Evolutionary conservation across 306 rosid species (phyloP), one percentile per base, ranked within the genome.

Genomic region (Prosopis cineraria): DNA sequence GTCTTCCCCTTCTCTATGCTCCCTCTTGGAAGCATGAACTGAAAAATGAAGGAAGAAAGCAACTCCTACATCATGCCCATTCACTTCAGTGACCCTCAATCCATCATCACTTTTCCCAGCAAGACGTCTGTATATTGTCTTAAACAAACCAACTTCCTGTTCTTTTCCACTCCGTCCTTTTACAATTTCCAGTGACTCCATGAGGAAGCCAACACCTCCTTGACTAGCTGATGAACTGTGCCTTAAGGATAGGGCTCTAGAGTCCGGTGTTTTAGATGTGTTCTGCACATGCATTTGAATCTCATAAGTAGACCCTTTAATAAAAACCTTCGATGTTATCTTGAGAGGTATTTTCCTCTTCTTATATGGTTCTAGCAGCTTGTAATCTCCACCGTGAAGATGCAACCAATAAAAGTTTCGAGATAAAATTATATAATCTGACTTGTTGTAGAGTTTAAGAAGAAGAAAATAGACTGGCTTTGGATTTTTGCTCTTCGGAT

Each of bases 391-490:
- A 80, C 93, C 95, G 3, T 90, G 58, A 78, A 85, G 88, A 86
- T 94, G 91, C 85, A 92, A 69, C 97, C 98, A 94, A 80, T 94
- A 94, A 60, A 94, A 90, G 91, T 92, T 94, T 84, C 97, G 84
- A 39, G 98, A 94, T 70, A 90, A 74, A 48, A 89, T 82, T 71
- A 82, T 82, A 73, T 75, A 20, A 78, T 94, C 89, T 19, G 95
- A 83, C 81, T 66, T 78, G 69, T 80, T 37, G 82, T 84, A 94
- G n/a, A 94, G 97, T 80, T 92, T 94, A 77, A 94, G 97, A 77
- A 94, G 96, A 85, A 94, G 97, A 86, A 94, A 94, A 81, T 89
- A 94, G 48, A 94, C 90, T 1, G 92, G 92, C 84, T 88, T 87
- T 53, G 97, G 85, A 83, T 84, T 79, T 82, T 88, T 73, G 43